Conservation (phyloP, 352 stramenopile genomes). For the Globisporangium megalacanthum region DNA sequence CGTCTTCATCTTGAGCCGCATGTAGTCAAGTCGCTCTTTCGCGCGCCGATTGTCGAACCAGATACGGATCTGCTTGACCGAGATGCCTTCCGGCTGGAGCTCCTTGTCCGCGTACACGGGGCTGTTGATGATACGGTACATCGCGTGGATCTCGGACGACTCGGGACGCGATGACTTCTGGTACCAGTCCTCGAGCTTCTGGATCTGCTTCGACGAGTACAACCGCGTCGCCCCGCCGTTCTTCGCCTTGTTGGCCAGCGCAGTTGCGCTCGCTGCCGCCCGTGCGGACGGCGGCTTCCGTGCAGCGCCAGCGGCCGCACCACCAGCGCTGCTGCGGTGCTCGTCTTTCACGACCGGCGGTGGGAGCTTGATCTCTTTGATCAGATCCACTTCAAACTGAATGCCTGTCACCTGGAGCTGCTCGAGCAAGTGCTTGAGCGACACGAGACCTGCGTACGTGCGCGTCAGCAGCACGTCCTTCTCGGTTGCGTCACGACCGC, state of each 20-base stretch:
- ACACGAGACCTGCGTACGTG: conserved; percentile 46
- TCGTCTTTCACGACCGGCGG: conserved; percentile 33
- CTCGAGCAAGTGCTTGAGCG: conserved; percentile 70
- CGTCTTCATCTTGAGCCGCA: conserved; percentile 88
- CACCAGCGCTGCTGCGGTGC: conserved; percentile 20
- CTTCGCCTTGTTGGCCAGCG: conserved; percentile 48
- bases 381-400: conserved; percentile 79
- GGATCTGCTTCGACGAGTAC: conserved; percentile 84
- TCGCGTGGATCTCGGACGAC: conserved; percentile 83
- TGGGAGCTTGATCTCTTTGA: conserved; percentile 68
- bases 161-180: conserved; percentile 76
- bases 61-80: conserved; percentile 84
- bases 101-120: conserved; percentile 77
- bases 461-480: conserved; percentile 47
- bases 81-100: conserved; percentile 81
- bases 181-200: conserved; percentile 88
- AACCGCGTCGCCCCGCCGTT: conserved; percentile 65
- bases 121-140: conserved; percentile 88
- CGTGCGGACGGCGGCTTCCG: conserved; percentile 13
- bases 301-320: conserved; percentile 18
- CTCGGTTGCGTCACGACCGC: conserved; percentile 8
- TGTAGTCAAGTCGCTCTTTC: conserved; percentile 84
- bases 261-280: conserved; percentile 17
- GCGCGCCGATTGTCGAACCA: conserved; percentile 86
- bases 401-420: conserved; percentile 76